A percentile compares a stretch with the other conserved stretches of the same genome.
Evolutionary conservation across 306 rosid genomes (phyloP).

Genomic region (Hippophae rhamnoides): DNA sequence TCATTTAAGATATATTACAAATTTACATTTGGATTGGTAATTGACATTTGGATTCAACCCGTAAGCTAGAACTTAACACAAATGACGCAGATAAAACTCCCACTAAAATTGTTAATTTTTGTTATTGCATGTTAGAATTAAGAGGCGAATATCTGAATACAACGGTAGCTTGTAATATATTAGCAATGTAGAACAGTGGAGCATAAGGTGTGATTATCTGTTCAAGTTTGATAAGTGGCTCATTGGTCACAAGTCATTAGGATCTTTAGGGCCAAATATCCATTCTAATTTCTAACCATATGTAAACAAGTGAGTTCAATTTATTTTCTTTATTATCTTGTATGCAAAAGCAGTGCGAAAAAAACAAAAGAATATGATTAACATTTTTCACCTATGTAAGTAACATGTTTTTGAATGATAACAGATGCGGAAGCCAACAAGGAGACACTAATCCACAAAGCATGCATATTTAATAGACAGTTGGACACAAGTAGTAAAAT

Average conservation of each 20-base stretch:
- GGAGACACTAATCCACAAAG: conserved; percentile 58
- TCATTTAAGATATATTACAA: too few species aligned
- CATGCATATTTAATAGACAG: conserved; percentile 38
- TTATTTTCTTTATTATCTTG: too few species aligned
- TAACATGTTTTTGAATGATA: neutral
- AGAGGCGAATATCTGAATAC: conserved; percentile 65
- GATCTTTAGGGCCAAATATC: conserved; percentile 54
- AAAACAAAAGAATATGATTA: too few species aligned
- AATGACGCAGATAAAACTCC: too few species aligned
- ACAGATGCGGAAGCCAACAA: conserved; percentile 42
- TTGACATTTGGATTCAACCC: too few species aligned
- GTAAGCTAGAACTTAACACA: too few species aligned
- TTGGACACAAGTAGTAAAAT: conserved; percentile 26
- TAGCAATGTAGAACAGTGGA: conserved; percentile 57
- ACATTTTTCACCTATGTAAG: too few species aligned
- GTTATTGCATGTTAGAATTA: conserved; percentile 23
- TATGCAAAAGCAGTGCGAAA: too few species aligned
- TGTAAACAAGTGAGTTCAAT: conserved; percentile 24
- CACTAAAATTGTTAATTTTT: too few species aligned
- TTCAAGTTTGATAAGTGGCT: conserved; percentile 49
- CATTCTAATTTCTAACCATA: conserved; percentile 45
- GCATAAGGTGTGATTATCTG: conserved; percentile 71
- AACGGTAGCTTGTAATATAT: conserved; percentile 46
- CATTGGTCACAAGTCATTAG: conserved; percentile 70
- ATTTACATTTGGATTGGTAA: too few species aligned